Percentiles rank a stretch among this genome's conserved stretches.
Evolutionary conservation across 495 filamentous ascomycete genomes (phyloP).

Genomic region (Acidiella bohemica): DNA sequence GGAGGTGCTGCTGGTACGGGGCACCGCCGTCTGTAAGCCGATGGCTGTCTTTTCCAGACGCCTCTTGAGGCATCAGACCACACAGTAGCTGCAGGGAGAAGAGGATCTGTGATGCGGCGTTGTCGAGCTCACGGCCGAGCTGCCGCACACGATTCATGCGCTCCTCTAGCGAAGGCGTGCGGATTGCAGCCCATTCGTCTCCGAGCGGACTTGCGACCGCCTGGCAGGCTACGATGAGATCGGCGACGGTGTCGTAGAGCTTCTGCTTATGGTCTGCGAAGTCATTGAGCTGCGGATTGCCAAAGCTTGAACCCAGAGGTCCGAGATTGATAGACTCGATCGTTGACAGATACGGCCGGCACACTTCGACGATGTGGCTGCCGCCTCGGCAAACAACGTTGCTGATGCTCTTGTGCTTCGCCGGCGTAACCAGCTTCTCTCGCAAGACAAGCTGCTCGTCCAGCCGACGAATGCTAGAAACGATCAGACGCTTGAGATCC

Average conservation of each 20-base stretch:
- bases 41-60: slow-evolving; percentile 30
- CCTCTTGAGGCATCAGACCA: slow-evolving; percentile 52
- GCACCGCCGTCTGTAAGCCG: slow-evolving; percentile 28
- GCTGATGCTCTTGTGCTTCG: slow-evolving; percentile 56
- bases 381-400: slow-evolving; percentile 63
- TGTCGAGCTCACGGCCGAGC: slow-evolving; percentile 68
- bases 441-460: slow-evolving; percentile 68
- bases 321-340: slow-evolving; percentile 82
- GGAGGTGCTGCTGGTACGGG: slow-evolving; percentile 15
- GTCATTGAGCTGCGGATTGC: slow-evolving; percentile 74
- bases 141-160: slow-evolving; percentile 63
- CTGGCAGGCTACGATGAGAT: slow-evolving; percentile 76
- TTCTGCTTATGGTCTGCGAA: slow-evolving; percentile 83
- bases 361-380: slow-evolving; percentile 67
- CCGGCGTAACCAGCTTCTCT: slow-evolving; percentile 60
- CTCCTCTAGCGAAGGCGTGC: slow-evolving; percentile 86
- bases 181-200: slow-evolving; percentile 86
- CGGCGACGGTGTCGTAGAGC: slow-evolving; percentile 81
- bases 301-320: slow-evolving; percentile 55
- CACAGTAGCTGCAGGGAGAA: slow-evolving; percentile 78
- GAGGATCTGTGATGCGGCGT: slow-evolving; percentile 69
- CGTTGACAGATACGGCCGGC: slow-evolving; percentile 72
- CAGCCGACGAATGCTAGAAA: slow-evolving; percentile 66
- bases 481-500: slow-evolving; percentile 65
- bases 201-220: slow-evolving; percentile 74